Conservation (phyloP, 805 yeast species). For the Cyberlindnera sargentensis region DNA sequence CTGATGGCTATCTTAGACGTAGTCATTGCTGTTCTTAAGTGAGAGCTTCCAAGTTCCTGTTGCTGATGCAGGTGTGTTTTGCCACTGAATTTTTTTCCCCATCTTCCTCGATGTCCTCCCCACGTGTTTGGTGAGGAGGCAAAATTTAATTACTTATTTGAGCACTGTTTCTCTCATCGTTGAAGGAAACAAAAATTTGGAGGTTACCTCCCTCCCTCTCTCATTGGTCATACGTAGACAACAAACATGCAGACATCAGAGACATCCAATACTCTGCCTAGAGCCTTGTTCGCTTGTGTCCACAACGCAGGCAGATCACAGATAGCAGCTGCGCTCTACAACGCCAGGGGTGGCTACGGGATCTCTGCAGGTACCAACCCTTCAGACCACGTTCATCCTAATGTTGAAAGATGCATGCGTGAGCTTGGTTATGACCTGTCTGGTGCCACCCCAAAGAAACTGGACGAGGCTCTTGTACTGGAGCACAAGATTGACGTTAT, state of each 20-base stretch:
- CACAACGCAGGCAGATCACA: not conserved
- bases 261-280: not conserved
- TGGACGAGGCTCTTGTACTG: not conserved
- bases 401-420: not conserved
- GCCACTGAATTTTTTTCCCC: too few relatives aligned
- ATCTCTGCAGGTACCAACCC: not conserved
- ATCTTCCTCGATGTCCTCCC: too few relatives aligned
- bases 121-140: too few relatives aligned
- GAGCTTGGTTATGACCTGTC: not conserved
- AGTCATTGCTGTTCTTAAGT: not conserved
- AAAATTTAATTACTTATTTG: too few relatives aligned
- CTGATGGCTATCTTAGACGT: not conserved
- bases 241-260: not conserved
- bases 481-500: not conserved
- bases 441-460: not conserved
- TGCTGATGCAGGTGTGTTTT: too few relatives aligned
- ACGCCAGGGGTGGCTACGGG: not conserved
- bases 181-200: not conserved
- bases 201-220: not conserved
- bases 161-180: too few relatives aligned
- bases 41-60: too few relatives aligned
- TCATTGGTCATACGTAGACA: not conserved
- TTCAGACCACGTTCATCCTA: not conserved
- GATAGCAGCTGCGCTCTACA: not conserved
- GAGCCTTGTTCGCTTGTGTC: not conserved